These are phyloP conservation scores for Ramularia collo-cygni DNA, from an alignment of 2,329 filamentous ascomycete genomes.

Conservation along the genomic window DNA sequence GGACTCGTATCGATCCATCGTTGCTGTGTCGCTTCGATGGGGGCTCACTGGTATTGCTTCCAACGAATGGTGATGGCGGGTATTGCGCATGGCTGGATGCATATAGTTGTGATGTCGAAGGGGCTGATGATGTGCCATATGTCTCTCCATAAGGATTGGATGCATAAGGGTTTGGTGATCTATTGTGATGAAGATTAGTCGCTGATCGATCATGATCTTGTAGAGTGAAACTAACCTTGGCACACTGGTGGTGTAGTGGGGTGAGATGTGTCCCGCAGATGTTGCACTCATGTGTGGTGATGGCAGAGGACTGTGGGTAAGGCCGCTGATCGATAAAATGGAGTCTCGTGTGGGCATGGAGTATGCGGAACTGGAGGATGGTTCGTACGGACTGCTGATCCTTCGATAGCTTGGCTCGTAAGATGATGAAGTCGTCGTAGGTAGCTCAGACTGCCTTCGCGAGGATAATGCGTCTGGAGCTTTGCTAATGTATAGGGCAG, in stretches of 20 bases:
- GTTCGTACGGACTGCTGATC: slow-evolving; percentile 26
- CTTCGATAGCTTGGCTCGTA: slow-evolving; percentile 24
- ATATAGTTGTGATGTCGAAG: slow-evolving; percentile 21
- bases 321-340: slow-evolving; percentile 28
- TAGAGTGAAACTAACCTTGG: slow-evolving; percentile 18
- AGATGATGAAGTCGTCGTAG: slow-evolving; percentile 15
- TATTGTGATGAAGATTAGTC: slow-evolving; percentile 11
- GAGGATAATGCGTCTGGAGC: slow-evolving; percentile 13
- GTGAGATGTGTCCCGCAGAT: slow-evolving; percentile 14
- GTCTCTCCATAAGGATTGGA: slow-evolving; percentile 23
- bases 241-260: slow-evolving; percentile 20
- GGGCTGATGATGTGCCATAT: slow-evolving; percentile 18
- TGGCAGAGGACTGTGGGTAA: slow-evolving; percentile 29
- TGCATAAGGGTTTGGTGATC: slow-evolving; percentile 29
- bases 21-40: slow-evolving; percentile 4
- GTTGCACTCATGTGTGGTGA: slow-evolving; percentile 24
- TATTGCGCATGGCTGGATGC: slow-evolving; percentile 17
- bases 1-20: slow-evolving; percentile 26
- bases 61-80: slow-evolving; percentile 19
- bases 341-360: slow-evolving; percentile 23
- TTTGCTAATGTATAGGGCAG: slow-evolving; percentile 26
- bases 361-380: slow-evolving; percentile 18
- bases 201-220: no score
- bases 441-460: slow-evolving; percentile 24
- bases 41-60: slow-evolving; percentile 20